Conservation (phyloP, 306 rosid genomes). For the Cercis canadensis region DNA sequence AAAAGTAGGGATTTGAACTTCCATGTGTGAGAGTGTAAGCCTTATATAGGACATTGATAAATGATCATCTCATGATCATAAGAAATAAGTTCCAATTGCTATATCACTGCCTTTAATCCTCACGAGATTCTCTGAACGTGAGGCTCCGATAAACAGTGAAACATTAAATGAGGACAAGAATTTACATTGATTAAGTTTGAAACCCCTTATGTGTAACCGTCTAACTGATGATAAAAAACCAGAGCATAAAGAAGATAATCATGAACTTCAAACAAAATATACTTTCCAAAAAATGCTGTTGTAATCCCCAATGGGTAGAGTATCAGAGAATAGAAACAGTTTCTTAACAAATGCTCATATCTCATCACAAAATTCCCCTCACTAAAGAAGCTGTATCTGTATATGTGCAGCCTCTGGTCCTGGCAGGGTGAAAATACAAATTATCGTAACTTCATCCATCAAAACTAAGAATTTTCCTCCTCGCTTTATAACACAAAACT, state of each 20-base stretch:
- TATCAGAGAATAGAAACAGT: background rate
- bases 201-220: background rate
- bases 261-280: conserved; percentile 11
- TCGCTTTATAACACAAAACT: background rate
- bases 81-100: conserved; percentile 43
- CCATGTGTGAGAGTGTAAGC: conserved; percentile 45
- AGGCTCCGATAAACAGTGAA: conserved; percentile 55
- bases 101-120: conserved; percentile 60
- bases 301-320: background rate
- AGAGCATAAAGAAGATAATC: conserved; percentile 4
- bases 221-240: background rate
- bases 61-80: conserved; percentile 45
- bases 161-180: conserved; percentile 7
- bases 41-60: conserved; percentile 28
- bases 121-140: conserved; percentile 39
- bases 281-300: background rate
- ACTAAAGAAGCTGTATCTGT: too few relatives aligned
- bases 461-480: background rate
- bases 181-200: background rate
- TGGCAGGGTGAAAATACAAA: background rate
- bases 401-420: background rate
- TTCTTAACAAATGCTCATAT: background rate
- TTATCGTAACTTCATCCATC: background rate
- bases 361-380: background rate
- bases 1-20: conserved; percentile 19